phyloP scores from a whole-genome alignment of 1,284 basidiomycete species.

The Tranzscheliella williamsii region DNA sequence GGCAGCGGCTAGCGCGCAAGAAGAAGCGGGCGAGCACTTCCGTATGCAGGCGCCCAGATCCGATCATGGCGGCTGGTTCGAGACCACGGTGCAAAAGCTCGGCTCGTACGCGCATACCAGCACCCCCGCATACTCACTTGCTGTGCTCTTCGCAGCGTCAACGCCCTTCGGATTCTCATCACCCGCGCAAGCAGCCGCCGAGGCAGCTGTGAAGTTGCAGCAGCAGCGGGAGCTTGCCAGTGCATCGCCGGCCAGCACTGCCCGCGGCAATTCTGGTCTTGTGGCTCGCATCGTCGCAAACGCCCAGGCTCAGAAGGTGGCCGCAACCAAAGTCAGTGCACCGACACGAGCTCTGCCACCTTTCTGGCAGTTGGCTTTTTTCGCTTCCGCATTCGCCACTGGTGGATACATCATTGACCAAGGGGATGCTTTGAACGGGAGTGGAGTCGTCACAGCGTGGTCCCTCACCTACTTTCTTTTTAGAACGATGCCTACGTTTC shows the following conservation, averaged over 20 bases:
- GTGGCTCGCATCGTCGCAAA: slow-evolving; percentile 27
- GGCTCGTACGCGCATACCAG: slow-evolving; percentile 27
- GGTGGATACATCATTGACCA: slow-evolving; percentile 57
- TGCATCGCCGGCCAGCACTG: slow-evolving; percentile 2
- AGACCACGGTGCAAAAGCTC: slow-evolving; percentile 8
- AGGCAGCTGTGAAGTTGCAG: slow-evolving; percentile 17
- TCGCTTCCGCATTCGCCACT: slow-evolving; percentile 41
- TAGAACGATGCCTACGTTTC: slow-evolving; percentile 31
- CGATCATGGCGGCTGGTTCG: slow-evolving; percentile 9
- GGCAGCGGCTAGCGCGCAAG: neutral
- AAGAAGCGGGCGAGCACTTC: neutral
- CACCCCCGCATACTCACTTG: slow-evolving; percentile 36
- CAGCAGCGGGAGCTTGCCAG: slow-evolving; percentile 18
- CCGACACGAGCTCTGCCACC: slow-evolving; percentile 38
- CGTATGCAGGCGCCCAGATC: neutral
- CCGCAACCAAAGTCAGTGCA: slow-evolving; percentile 2
- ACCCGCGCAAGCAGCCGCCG: slow-evolving; percentile 26
- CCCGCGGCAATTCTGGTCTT: slow-evolving; percentile 4
- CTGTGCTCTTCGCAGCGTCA: slow-evolving; percentile 37
- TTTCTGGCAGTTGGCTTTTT: slow-evolving; percentile 53
- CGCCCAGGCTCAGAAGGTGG: slow-evolving; percentile 7
- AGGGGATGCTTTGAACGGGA: slow-evolving; percentile 50
- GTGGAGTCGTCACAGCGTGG: slow-evolving; percentile 51
- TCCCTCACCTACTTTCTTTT: slow-evolving; percentile 53
- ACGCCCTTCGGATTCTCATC: slow-evolving; percentile 47